These are phyloP conservation scores for Aegilops umbellulata DNA, from an alignment of 176 grass and related monocot genomes.

Conservation along the genomic window DNA sequence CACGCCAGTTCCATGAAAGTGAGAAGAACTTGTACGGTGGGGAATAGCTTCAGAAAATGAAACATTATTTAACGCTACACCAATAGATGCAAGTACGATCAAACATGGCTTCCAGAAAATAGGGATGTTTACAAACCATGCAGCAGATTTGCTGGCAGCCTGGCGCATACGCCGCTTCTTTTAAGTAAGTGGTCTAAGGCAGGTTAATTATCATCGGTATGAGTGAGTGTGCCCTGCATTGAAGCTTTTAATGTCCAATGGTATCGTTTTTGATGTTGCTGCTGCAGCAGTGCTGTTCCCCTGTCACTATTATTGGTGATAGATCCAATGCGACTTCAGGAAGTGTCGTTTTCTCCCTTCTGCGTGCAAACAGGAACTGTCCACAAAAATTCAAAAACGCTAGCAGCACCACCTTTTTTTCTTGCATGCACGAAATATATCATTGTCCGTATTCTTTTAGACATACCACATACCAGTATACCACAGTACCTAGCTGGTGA, in stretches of 20 bases:
- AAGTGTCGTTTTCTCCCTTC: conserved; percentile 49
- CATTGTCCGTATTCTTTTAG: neutral
- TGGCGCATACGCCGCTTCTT: neutral
- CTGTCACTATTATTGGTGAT: conserved; percentile 51
- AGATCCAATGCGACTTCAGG: conserved; percentile 57
- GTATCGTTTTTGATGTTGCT: conserved; percentile 50
- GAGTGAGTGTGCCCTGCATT: neutral
- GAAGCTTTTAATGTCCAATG: conserved; percentile 40
- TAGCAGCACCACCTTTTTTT: conserved; percentile 18
- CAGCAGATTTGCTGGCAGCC: conserved; percentile 14
- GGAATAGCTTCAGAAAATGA: neutral
- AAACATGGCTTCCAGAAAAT: conserved; percentile 6
- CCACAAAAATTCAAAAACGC: conserved; percentile 41
- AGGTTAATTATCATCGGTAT: conserved; percentile 28
- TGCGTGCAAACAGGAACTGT: conserved; percentile 41
- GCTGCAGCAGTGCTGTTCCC: conserved; percentile 36
- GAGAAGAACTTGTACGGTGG: neutral
- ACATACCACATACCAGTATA: neutral
- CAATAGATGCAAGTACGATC: neutral
- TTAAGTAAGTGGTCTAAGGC: conserved; percentile 27
- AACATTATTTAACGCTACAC: neutral
- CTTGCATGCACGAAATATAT: conserved; percentile 19
- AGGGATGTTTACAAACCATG: conserved; percentile 18
- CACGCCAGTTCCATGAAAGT: neutral
- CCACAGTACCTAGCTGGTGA: neutral